These are phyloP conservation scores for Delphinella strobiligena DNA, from an alignment of 2,329 filamentous ascomycete species.

Conservation along the genomic window DNA sequence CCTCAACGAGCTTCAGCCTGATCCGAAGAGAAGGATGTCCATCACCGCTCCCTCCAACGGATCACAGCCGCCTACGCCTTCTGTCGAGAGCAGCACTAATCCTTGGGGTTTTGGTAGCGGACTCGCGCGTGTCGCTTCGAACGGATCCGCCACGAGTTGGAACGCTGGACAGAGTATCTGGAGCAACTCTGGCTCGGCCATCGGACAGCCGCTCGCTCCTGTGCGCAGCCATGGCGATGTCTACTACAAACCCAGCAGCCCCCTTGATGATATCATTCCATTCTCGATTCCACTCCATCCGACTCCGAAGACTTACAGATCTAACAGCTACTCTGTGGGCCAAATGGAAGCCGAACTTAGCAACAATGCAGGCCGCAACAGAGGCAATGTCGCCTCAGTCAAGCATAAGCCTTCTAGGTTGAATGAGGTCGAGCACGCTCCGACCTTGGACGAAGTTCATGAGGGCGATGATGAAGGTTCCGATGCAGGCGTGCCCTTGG, in stretches of 20 bases:
- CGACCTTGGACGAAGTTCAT: neutral
- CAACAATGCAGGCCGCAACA: too few species aligned
- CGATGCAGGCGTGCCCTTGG: slow-evolving; percentile 34
- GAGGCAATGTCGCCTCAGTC: neutral
- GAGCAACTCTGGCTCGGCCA: slow-evolving; percentile 15
- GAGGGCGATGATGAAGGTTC: slow-evolving; percentile 46
- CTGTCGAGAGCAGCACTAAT: slow-evolving; percentile 40
- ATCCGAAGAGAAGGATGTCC: slow-evolving; percentile 57
- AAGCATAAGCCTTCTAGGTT: neutral
- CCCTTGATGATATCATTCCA: slow-evolving; percentile 40
- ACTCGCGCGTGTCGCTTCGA: slow-evolving; percentile 31
- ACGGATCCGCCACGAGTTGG: slow-evolving; percentile 11
- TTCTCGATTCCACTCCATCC: slow-evolving; percentile 83
- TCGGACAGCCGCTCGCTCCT: neutral
- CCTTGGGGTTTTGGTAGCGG: slow-evolving; percentile 10
- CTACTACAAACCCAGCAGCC: neutral
- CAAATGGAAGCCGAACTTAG: slow-evolving; percentile 67
- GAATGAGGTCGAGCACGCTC: neutral
- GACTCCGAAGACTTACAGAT: slow-evolving; percentile 84
- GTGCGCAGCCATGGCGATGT: neutral
- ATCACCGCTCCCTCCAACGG: slow-evolving; percentile 51
- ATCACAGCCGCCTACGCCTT: slow-evolving; percentile 71
- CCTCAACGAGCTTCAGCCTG: slow-evolving; percentile 67
- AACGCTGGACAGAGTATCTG: slow-evolving; percentile 15
- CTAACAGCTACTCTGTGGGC: slow-evolving; percentile 91